Evolutionary conservation across 495 filamentous ascomycete species (phyloP), one percentile per base, ranked within the genome.

Genomic region (Penicillium herquei): DNA sequence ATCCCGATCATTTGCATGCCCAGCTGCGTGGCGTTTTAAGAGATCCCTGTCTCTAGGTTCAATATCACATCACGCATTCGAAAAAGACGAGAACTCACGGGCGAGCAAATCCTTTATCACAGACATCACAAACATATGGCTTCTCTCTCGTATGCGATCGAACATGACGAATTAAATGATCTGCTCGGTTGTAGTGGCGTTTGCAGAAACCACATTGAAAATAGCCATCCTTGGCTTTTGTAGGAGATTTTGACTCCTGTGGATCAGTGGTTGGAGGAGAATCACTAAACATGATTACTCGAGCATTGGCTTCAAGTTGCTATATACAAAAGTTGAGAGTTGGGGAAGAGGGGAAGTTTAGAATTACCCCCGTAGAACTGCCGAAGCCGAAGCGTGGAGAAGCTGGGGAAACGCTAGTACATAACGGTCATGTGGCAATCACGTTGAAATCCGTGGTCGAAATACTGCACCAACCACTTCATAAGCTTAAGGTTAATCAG

Each of bases 131-230:
- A 6, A 63, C 43, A 39, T 82, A 84, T 13, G 80, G 79, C 52
- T 82, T 82, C 43, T 81, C 81, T 26, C 80, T 73, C 0, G 80
- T 83, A 57, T 84, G 81, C n/a, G 79, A 78, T 42, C 80, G 73
- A 16, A 84, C 78, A 63, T 84, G 81, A 41, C 81, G 73, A 58
- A 80, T 80, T 6, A 84, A 69, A 63, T 84, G 81, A 55, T 84
- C 81, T 1, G 80, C 77, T 21, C 81, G 78, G 13, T 75, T 78
- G 58, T 83, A 84, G 31, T 73, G 70, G 32, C 77, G 75, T 48
- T 77, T 69, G 55, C 81, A 84, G 46, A 81, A 74, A 40, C 77
- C 77, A 39, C 81, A 84, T 62, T 83, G 79, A 58, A 81, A 83
- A 49, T 68, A 70, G 9, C 63, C 59, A 14, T 63, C 58, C 31